These are phyloP conservation scores for Mortierella sp. DNA, from an alignment of 371 early-diverging fungal genomes.

Conservation along the genomic window DNA sequence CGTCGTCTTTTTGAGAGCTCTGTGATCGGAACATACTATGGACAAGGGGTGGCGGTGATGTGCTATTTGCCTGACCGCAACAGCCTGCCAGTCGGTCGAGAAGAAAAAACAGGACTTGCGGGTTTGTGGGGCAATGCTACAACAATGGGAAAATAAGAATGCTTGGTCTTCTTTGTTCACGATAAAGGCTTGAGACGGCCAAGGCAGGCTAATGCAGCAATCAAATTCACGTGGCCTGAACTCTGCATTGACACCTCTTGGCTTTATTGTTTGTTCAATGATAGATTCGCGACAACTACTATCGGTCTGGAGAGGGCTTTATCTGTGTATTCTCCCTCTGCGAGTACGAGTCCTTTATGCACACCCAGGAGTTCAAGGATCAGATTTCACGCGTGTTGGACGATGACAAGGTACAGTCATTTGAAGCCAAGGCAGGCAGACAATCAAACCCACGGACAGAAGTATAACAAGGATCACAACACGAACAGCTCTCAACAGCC, in stretches of 20 bases:
- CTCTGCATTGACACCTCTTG: not conserved
- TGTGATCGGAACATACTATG: not conserved
- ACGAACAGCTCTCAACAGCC: not conserved
- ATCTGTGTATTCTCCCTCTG: conserved; percentile 89
- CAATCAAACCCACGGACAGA: not conserved
- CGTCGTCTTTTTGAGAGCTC: conserved; percentile 6
- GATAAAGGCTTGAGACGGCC: not conserved
- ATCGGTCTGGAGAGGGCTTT: conserved; percentile 93
- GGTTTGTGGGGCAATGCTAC: not conserved
- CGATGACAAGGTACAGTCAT: conserved; percentile 75
- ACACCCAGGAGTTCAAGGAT: conserved; percentile 90
- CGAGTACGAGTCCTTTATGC: conserved; percentile 85
- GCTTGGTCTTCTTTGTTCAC: not conserved
- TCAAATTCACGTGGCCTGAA: not conserved
- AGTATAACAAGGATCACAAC: not conserved
- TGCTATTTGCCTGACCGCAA: not conserved
- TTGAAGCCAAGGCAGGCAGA: not conserved
- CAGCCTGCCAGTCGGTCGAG: not conserved
- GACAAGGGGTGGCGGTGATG: not conserved
- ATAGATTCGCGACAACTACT: conserved; percentile 93
- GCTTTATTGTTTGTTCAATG: not conserved
- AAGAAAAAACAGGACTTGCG: not conserved
- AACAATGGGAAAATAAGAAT: not conserved
- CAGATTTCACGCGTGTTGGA: conserved; percentile 91
- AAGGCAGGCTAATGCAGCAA: not conserved